phyloP scores from a whole-genome alignment of 768 basidiomycete species.

The Amanita fuliginea region DNA sequence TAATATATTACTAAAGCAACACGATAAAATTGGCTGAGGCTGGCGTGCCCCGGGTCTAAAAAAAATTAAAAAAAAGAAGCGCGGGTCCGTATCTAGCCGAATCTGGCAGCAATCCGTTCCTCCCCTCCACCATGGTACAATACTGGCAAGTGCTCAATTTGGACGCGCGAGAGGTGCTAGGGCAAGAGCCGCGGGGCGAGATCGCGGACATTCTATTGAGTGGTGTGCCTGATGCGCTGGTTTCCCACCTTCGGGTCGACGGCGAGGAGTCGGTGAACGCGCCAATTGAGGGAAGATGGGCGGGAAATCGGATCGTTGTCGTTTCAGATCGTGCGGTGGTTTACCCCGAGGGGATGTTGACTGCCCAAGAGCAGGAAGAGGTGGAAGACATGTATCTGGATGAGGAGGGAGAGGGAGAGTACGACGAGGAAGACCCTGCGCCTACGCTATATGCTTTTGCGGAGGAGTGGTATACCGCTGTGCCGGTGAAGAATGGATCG shows the following conservation, averaged over 20 bases:
- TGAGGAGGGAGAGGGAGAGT: background rate
- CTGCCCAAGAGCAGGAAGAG: slow-evolving; percentile 4
- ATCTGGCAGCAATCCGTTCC: too few species aligned
- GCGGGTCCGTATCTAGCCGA: background rate
- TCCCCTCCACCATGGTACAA: slow-evolving; percentile 1
- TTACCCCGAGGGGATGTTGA: slow-evolving; percentile 7
- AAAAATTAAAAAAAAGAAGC: too few species aligned
- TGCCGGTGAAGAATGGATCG: background rate
- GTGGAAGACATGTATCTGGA: slow-evolving; percentile 7
- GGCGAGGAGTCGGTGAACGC: too few species aligned
- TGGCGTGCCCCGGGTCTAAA: too few species aligned
- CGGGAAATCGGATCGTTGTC: slow-evolving; percentile 6
- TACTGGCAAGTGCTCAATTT: slow-evolving; percentile 7
- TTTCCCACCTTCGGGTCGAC: background rate
- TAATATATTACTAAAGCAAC: too few species aligned
- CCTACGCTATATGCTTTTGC: slow-evolving; percentile 3
- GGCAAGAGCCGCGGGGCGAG: slow-evolving; percentile 4
- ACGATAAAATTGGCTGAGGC: too few species aligned
- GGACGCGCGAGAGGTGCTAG: slow-evolving; percentile 3
- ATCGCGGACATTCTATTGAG: background rate
- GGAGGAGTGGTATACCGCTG: slow-evolving; percentile 4
- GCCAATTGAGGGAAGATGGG: background rate
- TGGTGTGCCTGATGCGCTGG: slow-evolving; percentile 1
- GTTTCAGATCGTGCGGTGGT: slow-evolving; percentile 6
- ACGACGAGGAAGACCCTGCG: slow-evolving; percentile 3